Conservation (phyloP, 2,329 filamentous ascomycete genomes). For the Gaeumannomyces tritici region DNA sequence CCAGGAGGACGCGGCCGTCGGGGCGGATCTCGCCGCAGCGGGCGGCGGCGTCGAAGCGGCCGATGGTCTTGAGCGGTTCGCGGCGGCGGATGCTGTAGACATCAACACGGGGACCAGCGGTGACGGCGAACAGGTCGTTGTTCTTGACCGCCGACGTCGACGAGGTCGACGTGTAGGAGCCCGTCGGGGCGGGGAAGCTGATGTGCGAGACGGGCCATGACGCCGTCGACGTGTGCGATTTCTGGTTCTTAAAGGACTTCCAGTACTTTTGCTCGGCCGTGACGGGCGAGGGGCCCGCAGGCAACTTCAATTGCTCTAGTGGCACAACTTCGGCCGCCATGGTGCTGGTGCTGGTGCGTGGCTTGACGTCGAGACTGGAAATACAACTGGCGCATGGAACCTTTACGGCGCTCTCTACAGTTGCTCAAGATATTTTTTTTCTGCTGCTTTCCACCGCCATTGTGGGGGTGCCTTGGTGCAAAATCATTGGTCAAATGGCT, state of each 20-base stretch:
- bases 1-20: slow-evolving; percentile 82
- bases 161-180: slow-evolving; percentile 12
- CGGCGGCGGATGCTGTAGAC: slow-evolving; percentile 88
- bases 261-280: slow-evolving; percentile 95
- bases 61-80: slow-evolving; percentile 88
- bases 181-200: slow-evolving; percentile 51
- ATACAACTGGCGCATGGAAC: neutral
- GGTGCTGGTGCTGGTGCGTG: slow-evolving; percentile 10
- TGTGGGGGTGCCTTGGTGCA: neutral
- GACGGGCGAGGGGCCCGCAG: slow-evolving; percentile 69
- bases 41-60: slow-evolving; percentile 84
- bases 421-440: neutral
- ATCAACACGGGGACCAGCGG: slow-evolving; percentile 87
- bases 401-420: neutral
- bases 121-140: slow-evolving; percentile 78
- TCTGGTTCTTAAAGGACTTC: slow-evolving; percentile 87
- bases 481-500: neutral
- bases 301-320: slow-evolving; percentile 71
- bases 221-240: slow-evolving; percentile 82
- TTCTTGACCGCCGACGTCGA: slow-evolving; percentile 29
- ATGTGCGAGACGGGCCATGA: slow-evolving; percentile 87
- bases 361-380: neutral
- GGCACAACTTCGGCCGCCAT: slow-evolving; percentile 86
- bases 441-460: neutral
- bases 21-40: slow-evolving; percentile 80